Conservation (phyloP, 1,139 yeast genomes). For the Suhomyces coccinellae region DNA sequence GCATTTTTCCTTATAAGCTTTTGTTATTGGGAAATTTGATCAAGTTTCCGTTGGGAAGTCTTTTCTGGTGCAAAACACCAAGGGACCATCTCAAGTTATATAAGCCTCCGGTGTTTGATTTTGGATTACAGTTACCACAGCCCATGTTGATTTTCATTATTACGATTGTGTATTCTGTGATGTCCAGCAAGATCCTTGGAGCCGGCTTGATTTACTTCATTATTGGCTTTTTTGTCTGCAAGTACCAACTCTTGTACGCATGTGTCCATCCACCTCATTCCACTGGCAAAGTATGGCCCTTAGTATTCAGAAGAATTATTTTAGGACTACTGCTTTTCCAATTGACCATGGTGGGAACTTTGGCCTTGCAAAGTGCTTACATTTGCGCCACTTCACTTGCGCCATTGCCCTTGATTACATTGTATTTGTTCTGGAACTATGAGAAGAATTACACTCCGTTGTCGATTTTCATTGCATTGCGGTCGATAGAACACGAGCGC, state of each 20-base stretch:
- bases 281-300: constrained; percentile 87
- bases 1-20: constrained; percentile 73
- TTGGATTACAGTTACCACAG: constrained; percentile 79
- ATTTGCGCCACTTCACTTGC: constrained; percentile 66
- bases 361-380: constrained; percentile 78
- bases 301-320: constrained; percentile 70
- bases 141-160: constrained; percentile 75
- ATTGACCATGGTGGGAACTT: constrained; percentile 86
- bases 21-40: constrained; percentile 49
- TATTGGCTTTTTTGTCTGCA: constrained; percentile 75
- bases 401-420: constrained; percentile 72
- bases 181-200: constrained; percentile 71
- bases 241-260: constrained; percentile 76
- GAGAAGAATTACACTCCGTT: constrained; percentile 80
- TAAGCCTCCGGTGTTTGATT: constrained; percentile 76
- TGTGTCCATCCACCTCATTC: constrained; percentile 88
- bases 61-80: constrained; percentile 47
- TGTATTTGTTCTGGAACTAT: constrained; percentile 74
- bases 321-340: constrained; percentile 76
- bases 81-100: constrained; percentile 68
- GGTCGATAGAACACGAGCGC: constrained; percentile 36
- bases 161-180: constrained; percentile 72
- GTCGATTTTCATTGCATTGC: constrained; percentile 79
- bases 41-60: constrained; percentile 19
- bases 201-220: constrained; percentile 75